phyloP scores from a whole-genome alignment of 805 yeast genomes.

The Blastobotrys robertii region DNA sequence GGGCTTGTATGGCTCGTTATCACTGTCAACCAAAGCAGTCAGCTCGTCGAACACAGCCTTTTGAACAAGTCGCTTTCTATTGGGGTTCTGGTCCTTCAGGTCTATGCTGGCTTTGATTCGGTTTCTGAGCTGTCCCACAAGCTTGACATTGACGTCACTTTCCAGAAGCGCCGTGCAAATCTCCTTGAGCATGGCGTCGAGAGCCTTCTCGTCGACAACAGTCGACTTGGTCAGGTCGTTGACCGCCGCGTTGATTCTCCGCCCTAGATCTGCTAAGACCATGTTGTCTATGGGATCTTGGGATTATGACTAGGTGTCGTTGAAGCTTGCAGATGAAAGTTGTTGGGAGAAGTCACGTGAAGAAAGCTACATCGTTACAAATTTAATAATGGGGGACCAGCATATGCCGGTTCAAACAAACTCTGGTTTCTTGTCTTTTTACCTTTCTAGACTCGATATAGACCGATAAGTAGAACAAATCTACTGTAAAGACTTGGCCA shows the following conservation, averaged over 20 bases:
- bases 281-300: slow-evolving; percentile 32
- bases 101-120: slow-evolving; percentile 53
- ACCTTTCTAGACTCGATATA: too few species aligned
- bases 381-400: too few species aligned
- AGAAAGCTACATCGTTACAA: too few species aligned
- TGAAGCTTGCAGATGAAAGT: too few species aligned
- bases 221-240: slow-evolving; percentile 48
- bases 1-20: slow-evolving; percentile 59
- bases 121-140: slow-evolving; percentile 69
- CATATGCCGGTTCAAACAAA: too few species aligned
- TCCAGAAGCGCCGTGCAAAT: slow-evolving; percentile 85
- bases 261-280: slow-evolving; percentile 76
- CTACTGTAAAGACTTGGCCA: too few species aligned
- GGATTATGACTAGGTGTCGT: background rate
- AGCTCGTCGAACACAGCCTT: slow-evolving; percentile 92
- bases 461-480: too few species aligned
- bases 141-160: slow-evolving; percentile 83
- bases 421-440: too few species aligned
- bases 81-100: slow-evolving; percentile 44
- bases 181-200: slow-evolving; percentile 71
- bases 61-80: slow-evolving; percentile 73
- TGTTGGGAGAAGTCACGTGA: too few species aligned
- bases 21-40: slow-evolving; percentile 72
- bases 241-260: slow-evolving; percentile 66
- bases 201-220: slow-evolving; percentile 50